Conservation (phyloP, 163 green algal species). For the Chloromonas sp. region DNA sequence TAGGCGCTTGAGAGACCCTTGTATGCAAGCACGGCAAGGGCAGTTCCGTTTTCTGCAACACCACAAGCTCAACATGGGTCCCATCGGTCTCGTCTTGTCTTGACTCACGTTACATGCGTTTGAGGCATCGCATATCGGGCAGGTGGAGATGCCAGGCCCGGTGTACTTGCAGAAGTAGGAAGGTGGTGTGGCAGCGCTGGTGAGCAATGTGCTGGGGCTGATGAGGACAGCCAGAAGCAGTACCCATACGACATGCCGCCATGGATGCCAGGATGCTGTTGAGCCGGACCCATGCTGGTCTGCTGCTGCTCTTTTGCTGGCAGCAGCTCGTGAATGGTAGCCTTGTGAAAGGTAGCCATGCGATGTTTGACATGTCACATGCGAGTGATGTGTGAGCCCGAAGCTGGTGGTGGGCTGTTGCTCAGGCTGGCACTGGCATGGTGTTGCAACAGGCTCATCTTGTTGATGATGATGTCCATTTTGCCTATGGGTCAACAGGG, state of each 20-base stretch:
- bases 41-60: too few species aligned
- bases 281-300: background rate
- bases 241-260: too few species aligned
- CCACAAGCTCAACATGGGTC: too few species aligned
- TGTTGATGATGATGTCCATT: too few species aligned
- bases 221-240: too few species aligned
- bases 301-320: background rate
- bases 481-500: too few species aligned
- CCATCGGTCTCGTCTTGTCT: too few species aligned
- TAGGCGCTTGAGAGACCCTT: background rate
- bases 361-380: background rate
- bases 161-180: background rate
- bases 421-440: too few species aligned
- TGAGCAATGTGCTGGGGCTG: background rate
- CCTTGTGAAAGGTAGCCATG: background rate
- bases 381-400: background rate
- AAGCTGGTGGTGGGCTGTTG: background rate
- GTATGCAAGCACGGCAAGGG: background rate
- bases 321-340: background rate
- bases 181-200: background rate
- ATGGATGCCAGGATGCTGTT: too few species aligned
- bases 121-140: background rate
- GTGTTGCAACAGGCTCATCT: too few species aligned
- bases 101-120: background rate
- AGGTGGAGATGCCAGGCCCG: background rate